phyloP scores from a whole-genome alignment of 345 rosid species.

The Murraya paniculata region DNA sequence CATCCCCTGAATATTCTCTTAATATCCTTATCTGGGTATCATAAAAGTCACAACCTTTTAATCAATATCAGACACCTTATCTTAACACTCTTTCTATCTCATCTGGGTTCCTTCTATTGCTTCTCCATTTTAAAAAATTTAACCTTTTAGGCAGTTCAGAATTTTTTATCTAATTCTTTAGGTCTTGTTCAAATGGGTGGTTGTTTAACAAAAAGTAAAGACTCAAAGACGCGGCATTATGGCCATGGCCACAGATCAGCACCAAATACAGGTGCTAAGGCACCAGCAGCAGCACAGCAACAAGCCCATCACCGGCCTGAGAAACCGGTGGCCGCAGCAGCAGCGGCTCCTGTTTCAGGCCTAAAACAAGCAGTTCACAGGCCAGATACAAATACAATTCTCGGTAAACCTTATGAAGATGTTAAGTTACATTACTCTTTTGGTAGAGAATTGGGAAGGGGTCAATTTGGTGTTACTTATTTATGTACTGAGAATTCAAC shows the following conservation, averaged over 20 bases:
- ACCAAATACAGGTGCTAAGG: constrained; percentile 16
- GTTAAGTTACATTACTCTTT: constrained; percentile 54
- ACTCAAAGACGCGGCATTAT: constrained; percentile 31
- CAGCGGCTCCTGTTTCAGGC: constrained; percentile 25
- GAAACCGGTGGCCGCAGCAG: constrained; percentile 1
- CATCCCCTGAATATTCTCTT: not conserved
- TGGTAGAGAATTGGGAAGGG: constrained; percentile 83
- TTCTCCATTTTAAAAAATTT: not conserved
- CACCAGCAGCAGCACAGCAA: constrained; percentile 22
- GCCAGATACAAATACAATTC: constrained; percentile 52
- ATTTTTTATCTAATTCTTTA: constrained; percentile 6
- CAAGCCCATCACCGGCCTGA: constrained; percentile 26
- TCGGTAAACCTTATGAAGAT: constrained; percentile 76
- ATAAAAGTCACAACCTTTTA: not conserved
- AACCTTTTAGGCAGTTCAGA: not conserved
- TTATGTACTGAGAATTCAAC: constrained; percentile 75
- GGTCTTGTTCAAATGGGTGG: constrained; percentile 41
- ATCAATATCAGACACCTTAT: not conserved
- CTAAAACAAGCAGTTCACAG: constrained; percentile 36
- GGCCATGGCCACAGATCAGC: constrained; percentile 41
- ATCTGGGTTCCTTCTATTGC: constrained; percentile 3
- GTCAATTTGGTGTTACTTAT: constrained; percentile 89
- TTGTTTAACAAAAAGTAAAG: constrained; percentile 46
- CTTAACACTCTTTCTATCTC: not conserved
- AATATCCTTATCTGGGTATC: constrained; percentile 9